phyloP scores from a whole-genome alignment of 495 filamentous ascomycete genomes.

The Opeltia flavorubescens region DNA sequence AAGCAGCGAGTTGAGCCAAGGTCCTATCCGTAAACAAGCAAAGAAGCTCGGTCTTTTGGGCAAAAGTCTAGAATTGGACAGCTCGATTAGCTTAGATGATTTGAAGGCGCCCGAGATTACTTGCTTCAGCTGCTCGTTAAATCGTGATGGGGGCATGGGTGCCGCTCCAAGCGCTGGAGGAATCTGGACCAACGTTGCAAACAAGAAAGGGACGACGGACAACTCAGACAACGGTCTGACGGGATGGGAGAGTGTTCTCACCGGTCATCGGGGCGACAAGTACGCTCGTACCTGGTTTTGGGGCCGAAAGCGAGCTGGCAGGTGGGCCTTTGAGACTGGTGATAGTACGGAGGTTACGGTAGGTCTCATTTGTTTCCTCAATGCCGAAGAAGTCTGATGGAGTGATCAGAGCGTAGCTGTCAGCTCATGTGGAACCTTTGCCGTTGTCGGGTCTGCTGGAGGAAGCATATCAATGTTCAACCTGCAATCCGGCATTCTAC shows the following conservation, averaged over 20 bases:
- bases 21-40: constrained; percentile 63
- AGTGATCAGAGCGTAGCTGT: constrained; percentile 55
- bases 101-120: constrained; percentile 83
- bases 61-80: constrained; percentile 21
- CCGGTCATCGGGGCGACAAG: constrained; percentile 76
- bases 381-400: not conserved
- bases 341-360: constrained; percentile 68
- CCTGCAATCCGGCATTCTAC: constrained; percentile 77
- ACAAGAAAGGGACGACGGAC: constrained; percentile 38
- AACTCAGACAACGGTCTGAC: constrained; percentile 50
- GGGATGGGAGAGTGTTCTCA: constrained; percentile 94
- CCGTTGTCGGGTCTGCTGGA: constrained; percentile 69
- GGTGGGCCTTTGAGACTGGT: constrained; percentile 81
- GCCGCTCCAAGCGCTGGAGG: constrained; percentile 50
- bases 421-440: constrained; percentile 86
- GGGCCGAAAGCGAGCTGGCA: constrained; percentile 79
- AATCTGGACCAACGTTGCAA: constrained; percentile 60
- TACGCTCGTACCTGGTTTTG: constrained; percentile 94
- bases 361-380: constrained; percentile 8
- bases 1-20: constrained; percentile 85
- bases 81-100: constrained; percentile 47
- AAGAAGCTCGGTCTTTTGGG: constrained; percentile 61
- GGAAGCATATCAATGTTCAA: constrained; percentile 91
- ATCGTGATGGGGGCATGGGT: constrained; percentile 85
- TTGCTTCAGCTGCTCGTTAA: constrained; percentile 76